Evolutionary conservation across 768 basidiomycete species (phyloP), one percentile per base, ranked within the genome.

Genomic region (Gloeophyllum trabeum): DNA sequence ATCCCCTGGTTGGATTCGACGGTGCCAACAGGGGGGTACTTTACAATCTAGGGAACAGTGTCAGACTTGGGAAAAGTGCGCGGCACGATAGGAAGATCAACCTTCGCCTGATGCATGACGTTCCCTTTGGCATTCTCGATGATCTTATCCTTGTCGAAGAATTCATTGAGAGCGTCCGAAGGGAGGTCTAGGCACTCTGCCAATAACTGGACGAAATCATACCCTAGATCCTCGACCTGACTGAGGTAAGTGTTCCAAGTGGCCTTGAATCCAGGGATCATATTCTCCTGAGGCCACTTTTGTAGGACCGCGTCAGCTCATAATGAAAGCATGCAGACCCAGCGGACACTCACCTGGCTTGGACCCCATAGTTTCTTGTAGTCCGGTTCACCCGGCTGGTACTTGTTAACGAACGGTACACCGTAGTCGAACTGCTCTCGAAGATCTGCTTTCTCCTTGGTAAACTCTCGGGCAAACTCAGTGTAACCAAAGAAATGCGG

Each of bases 361-460:
- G 75, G 71, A 0, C 87, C 87, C 84, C 84, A 88, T 14, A 87
- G 59, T 34, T 72, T 70, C 51, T 74, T 62, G 53, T 80, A 79
- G 18, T 83, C 81, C 3, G 79, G 79, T 46, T 75, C 72, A 10
- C 75, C 75, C 4, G 66, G 65, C 48, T 58, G 72, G 82, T 75
- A 87, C 48, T 63, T 59, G 16, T 61, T 70, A 41, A 66, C 66
- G 52, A 78, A 76, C 19, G 65, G 72, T 7, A 84, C 89, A 30
- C 73, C 85, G 50, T 90, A 70, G 53, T 90, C 88, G 51, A 81
- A 84, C 58, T 89, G 87, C 54, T 90, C 87, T 38, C 87, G 68
- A 49, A 70, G 70, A 55, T 90, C 87, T 5, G 73, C 70, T 44
- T 65, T 65, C 12, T 83, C 86, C 51, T 77, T 83, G 21, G 87